Conservation (phyloP, 2,329 filamentous ascomycete species). For the Fusarium pseudograminearum region DNA sequence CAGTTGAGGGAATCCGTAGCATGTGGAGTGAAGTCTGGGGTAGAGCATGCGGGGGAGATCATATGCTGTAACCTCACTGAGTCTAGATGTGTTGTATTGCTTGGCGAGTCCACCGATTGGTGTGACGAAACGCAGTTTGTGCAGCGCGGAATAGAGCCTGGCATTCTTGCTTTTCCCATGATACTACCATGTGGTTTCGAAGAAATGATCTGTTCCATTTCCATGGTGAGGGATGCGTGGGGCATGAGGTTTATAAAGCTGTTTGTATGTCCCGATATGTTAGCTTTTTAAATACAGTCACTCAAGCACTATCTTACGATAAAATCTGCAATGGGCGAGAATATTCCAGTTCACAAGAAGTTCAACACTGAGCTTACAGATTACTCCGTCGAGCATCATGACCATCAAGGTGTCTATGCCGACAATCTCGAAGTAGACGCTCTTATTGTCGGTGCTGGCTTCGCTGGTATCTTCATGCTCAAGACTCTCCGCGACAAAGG, state of each 20-base stretch:
- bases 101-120: neutral
- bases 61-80: neutral
- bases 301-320: no score
- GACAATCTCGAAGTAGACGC: slow-evolving; percentile 59
- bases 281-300: no score
- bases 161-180: no score
- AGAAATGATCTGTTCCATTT: no score
- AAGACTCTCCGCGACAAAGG: slow-evolving; percentile 64
- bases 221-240: no score
- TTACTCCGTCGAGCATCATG: slow-evolving; percentile 50
- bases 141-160: no score
- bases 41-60: neutral
- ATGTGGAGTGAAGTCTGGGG: neutral
- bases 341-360: slow-evolving; percentile 49
- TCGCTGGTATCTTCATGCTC: slow-evolving; percentile 63
- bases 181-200: no score
- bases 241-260: no score
- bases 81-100: no score
- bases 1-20: slow-evolving; percentile 10
- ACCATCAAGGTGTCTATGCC: slow-evolving; percentile 56
- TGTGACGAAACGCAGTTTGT: no score
- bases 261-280: no score
- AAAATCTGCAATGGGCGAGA: slow-evolving; percentile 34
- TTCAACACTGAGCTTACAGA: slow-evolving; percentile 58
- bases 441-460: slow-evolving; percentile 60